Percentiles rank a stretch among this genome's conserved stretches.
Conservation (phyloP, 805 yeast genomes). For the Starmera caribaea region DNA sequence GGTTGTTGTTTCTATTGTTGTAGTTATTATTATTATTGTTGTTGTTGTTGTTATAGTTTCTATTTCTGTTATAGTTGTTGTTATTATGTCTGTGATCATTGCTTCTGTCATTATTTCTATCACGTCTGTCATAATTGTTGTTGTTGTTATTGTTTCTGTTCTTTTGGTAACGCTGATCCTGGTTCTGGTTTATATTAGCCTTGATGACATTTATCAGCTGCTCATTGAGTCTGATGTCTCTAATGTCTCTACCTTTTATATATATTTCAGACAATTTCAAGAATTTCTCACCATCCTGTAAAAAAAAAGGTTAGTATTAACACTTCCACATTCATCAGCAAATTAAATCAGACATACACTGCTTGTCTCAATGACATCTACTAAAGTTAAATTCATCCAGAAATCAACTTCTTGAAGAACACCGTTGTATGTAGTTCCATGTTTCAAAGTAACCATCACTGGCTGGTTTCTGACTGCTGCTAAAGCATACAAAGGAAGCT, state of each 20-base stretch:
- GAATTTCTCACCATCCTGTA: conserved; percentile 46
- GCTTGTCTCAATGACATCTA: conserved; percentile 62
- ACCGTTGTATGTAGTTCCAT: conserved; percentile 86
- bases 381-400: conserved; percentile 89
- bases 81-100: conserved; percentile 12
- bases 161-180: conserved; percentile 31
- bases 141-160: conserved; percentile 31
- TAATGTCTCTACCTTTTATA: conserved; percentile 79
- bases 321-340: conserved; percentile 4
- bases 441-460: conserved; percentile 80
- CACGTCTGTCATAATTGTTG: conserved; percentile 31
- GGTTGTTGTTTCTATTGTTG: conserved; percentile 15
- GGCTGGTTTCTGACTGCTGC: conserved; percentile 88
- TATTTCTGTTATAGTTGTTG: conserved; percentile 19
- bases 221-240: conserved; percentile 66
- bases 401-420: conserved; percentile 78
- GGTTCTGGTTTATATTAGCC: conserved; percentile 43
- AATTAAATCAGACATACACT: conserved; percentile 17
- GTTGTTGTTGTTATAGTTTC: conserved; percentile 18
- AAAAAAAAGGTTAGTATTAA: conserved; percentile 4
- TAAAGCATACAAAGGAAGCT: conserved; percentile 87
- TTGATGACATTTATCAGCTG: conserved; percentile 69
- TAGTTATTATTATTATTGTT: conserved; percentile 22
- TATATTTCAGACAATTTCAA: conserved; percentile 64
- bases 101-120: conserved; percentile 16